Conservation (phyloP, 1,284 basidiomycete genomes). For the Malassezia globosa region DNA sequence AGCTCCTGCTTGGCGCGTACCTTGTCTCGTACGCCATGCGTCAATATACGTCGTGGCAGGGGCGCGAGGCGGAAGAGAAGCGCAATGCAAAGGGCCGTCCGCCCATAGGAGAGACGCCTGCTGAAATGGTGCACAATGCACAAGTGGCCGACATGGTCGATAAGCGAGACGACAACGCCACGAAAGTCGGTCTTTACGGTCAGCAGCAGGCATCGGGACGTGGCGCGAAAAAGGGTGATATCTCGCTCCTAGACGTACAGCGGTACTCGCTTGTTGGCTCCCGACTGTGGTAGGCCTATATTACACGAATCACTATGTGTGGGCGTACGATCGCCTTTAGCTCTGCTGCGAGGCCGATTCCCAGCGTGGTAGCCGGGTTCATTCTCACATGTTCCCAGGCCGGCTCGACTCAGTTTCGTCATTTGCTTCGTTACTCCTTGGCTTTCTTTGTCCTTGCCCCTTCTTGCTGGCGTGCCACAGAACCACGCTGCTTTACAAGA, state of each 20-base stretch:
- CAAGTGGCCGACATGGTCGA: slow-evolving; percentile 27
- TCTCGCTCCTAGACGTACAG: slow-evolving; percentile 36
- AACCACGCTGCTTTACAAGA: background rate
- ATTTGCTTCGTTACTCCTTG: background rate
- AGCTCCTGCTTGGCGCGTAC: slow-evolving; percentile 39
- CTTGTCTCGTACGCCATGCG: slow-evolving; percentile 35
- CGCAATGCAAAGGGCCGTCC: slow-evolving; percentile 33
- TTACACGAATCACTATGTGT: too few relatives aligned
- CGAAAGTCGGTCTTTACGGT: slow-evolving; percentile 29
- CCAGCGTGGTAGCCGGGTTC: too few relatives aligned
- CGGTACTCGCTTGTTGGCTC: slow-evolving; percentile 41
- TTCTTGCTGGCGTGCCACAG: background rate
- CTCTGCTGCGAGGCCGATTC: too few relatives aligned
- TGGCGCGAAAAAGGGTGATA: slow-evolving; percentile 5
- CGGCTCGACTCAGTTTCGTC: too few relatives aligned
- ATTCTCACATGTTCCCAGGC: too few relatives aligned
- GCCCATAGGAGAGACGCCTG: slow-evolving; percentile 38
- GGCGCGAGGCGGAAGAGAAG: slow-evolving; percentile 36
- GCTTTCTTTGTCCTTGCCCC: background rate
- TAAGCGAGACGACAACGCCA: slow-evolving; percentile 31
- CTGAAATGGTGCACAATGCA: slow-evolving; percentile 17
- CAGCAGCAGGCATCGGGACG: slow-evolving; percentile 13
- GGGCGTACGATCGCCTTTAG: too few relatives aligned
- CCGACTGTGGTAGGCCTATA: slow-evolving; percentile 43
- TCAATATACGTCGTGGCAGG: slow-evolving; percentile 32